Conservation (phyloP, 306 rosid genomes). For the Gastrolobium bilobum region DNA sequence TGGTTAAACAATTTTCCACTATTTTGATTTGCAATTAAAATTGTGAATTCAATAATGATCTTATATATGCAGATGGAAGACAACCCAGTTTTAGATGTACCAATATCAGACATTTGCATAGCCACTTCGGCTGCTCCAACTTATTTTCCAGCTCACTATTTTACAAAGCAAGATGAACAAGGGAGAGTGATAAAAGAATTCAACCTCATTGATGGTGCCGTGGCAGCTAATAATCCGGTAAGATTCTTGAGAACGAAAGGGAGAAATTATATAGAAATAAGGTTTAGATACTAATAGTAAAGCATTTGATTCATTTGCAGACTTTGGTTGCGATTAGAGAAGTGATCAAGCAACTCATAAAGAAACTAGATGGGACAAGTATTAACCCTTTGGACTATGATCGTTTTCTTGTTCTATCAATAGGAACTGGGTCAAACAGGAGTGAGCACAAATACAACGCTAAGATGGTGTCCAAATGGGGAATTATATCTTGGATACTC, state of each 20-base stretch:
- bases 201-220: constrained; percentile 57
- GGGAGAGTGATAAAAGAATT: constrained; percentile 28
- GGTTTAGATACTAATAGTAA: background rate
- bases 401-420: constrained; percentile 57
- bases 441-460: constrained; percentile 51
- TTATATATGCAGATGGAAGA: constrained; percentile 30
- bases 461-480: constrained; percentile 60
- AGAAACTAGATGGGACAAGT: constrained; percentile 38
- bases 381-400: constrained; percentile 37
- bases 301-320: constrained; percentile 38
- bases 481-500: constrained; percentile 52
- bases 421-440: constrained; percentile 63
- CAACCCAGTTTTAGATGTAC: constrained; percentile 43
- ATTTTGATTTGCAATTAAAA: constrained; percentile 5
- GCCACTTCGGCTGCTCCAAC: constrained; percentile 62
- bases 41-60: background rate
- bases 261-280: background rate
- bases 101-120: constrained; percentile 52
- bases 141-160: constrained; percentile 50
- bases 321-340: constrained; percentile 64
- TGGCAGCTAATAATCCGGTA: constrained; percentile 58
- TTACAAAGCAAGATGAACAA: constrained; percentile 42
- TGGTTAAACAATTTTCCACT: no score
- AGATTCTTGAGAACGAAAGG: background rate
- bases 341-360: constrained; percentile 45